A percentile compares a stretch with the other conserved stretches of the same genome.
phyloP scores from a whole-genome alignment of 257 asterid species.

The Jaltomata sinuosa region DNA sequence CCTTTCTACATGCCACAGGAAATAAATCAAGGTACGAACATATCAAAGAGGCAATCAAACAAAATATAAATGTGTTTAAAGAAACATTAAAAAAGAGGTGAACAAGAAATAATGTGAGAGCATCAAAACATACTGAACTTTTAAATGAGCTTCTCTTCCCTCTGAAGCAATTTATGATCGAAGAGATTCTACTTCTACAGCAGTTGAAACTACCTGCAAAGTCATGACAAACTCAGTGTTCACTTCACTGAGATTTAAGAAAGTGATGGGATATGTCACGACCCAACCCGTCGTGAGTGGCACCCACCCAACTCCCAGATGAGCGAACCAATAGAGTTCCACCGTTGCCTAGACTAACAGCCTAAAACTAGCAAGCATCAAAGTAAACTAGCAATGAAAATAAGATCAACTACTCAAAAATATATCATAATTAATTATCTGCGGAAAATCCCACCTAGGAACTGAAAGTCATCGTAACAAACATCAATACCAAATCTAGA shows the following conservation, averaged over 20 bases:
- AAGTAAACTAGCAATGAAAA: too few relatives aligned
- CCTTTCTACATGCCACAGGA: neutral
- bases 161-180: slow-evolving; percentile 79
- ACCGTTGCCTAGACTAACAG: too few relatives aligned
- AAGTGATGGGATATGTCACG: too few relatives aligned
- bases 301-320: too few relatives aligned
- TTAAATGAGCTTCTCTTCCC: slow-evolving; percentile 78
- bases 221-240: neutral
- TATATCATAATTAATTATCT: too few relatives aligned
- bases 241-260: neutral
- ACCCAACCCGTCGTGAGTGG: too few relatives aligned
- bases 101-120: neutral
- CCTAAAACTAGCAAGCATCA: too few relatives aligned
- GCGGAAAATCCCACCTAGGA: too few relatives aligned
- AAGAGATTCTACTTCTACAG: slow-evolving; percentile 83
- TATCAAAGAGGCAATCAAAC: neutral
- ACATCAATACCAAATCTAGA: too few relatives aligned
- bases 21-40: neutral
- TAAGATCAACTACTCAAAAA: too few relatives aligned
- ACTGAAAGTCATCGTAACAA: too few relatives aligned
- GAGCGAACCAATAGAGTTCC: too few relatives aligned
- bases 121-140: slow-evolving; percentile 58
- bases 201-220: slow-evolving; percentile 63
- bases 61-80: neutral
- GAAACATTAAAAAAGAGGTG: neutral